Evolutionary conservation across 2,329 filamentous ascomycete species (phyloP), one percentile per base, ranked within the genome.

Genomic region (Chaetomium globosum): DNA sequence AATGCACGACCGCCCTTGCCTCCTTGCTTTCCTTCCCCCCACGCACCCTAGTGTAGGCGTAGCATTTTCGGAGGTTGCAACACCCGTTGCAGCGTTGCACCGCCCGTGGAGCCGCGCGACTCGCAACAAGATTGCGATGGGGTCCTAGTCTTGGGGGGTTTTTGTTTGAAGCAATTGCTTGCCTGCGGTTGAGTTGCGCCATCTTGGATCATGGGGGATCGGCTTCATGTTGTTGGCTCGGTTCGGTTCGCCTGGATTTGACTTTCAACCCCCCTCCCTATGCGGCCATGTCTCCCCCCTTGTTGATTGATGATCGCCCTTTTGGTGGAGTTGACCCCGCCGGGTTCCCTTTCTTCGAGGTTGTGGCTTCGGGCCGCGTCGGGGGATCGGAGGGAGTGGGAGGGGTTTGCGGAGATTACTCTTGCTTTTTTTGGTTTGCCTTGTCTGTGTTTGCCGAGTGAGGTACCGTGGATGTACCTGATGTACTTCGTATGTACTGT

Each of bases 51-150:
- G 28, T n/a, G 31, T 30, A 48, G 13, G 7, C 26, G 9, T 52
- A 52, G 13, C 39, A 28, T 49, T 31, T 10, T 19, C 39, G 16
- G 8, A 43, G 10, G 26, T 39, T 23, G n/a, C 19, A 23, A 10
- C 46, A 52, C 39, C 56, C 56, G 26, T 33, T 48, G 28, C 28
- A 59, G 57, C 46, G n/a, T 36, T 30, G 48, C 31, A 39, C n/a
- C 57, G 30, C 9, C 28, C 46, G 30, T 52, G 58, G 30, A 61
- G 28, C 52, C 39, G 36, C 30, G 49, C 59, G 53, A 48, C 46
- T 21, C n/a, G 16, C 31, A 61, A 33, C 10, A 33, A 63, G n/a
- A 63, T 63, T 63, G 61, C 54, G n/a, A 58, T 62, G 60, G 60
- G 51, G 28, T 43, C 53, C 9, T 8, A 13, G 39, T 19, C 28